Percentiles rank a stretch among this genome's conserved stretches.
phyloP scores from a whole-genome alignment of 148 eudicot genomes.

The Silene uniflora region DNA sequence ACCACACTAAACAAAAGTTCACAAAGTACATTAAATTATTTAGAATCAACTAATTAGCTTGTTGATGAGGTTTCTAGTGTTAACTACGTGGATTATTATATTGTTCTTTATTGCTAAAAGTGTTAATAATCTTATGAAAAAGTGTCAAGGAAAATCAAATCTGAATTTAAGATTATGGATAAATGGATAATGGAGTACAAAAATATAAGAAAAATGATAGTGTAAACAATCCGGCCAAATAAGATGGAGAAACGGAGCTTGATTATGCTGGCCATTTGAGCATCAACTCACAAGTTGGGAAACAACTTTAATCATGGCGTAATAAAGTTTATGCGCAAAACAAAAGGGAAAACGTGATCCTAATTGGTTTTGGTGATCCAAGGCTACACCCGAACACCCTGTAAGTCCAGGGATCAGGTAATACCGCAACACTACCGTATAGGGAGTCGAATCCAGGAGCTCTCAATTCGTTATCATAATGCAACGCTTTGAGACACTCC shows the following conservation, averaged over 20 bases:
- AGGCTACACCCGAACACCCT: no score
- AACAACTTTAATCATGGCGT: neutral
- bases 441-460: no score
- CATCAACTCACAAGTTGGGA: constrained; percentile 2
- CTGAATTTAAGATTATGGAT: neutral
- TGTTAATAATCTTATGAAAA: constrained; percentile 4
- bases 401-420: no score
- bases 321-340: no score
- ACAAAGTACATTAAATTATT: neutral
- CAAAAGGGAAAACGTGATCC: no score
- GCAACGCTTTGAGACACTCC: no score
- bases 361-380: no score
- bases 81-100: constrained; percentile 6
- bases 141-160: constrained; percentile 1
- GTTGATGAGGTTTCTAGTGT: neutral
- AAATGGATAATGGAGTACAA: neutral
- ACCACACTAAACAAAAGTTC: constrained; percentile 19
- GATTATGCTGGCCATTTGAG: constrained; percentile 6
- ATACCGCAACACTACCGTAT: no score
- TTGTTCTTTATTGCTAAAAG: neutral
- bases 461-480: no score
- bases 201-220: neutral
- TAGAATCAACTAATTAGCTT: neutral
- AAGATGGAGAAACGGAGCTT: neutral
- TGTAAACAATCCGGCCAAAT: neutral